Evolutionary conservation across 352 stramenopile genomes (phyloP).

Genomic region (Phytophthora foliorum): DNA sequence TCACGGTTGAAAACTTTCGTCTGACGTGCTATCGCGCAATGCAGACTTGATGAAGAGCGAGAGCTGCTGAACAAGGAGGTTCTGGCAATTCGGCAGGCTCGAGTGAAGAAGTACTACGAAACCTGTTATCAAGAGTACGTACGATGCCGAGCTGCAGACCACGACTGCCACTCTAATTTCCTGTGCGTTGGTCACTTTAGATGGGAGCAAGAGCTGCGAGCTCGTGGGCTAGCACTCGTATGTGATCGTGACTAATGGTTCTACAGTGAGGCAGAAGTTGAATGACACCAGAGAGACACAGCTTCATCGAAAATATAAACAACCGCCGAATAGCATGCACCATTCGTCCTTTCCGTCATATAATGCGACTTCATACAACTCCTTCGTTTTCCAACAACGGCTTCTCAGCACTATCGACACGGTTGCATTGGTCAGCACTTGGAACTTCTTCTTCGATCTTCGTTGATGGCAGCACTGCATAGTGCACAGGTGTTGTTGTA

Average conservation of each 20-base stretch:
- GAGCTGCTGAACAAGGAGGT: constrained; percentile 84
- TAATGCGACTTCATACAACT: constrained; percentile 6
- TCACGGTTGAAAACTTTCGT: not conserved
- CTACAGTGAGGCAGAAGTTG: not conserved
- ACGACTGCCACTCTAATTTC: not conserved
- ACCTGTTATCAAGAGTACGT: constrained; percentile 76
- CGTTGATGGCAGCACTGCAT: constrained; percentile 9
- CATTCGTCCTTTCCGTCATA: not conserved
- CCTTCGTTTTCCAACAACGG: constrained; percentile 24
- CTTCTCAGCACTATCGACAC: constrained; percentile 15
- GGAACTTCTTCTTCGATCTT: not conserved
- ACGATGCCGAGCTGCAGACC: not conserved
- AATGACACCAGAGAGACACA: not conserved
- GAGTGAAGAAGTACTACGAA: constrained; percentile 80
- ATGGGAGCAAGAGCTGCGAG: constrained; percentile 78
- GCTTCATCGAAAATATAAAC: not conserved
- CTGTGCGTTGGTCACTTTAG: constrained; percentile 20
- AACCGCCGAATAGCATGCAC: not conserved
- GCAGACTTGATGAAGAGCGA: constrained; percentile 74
- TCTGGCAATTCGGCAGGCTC: constrained; percentile 67
- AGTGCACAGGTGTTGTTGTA: constrained; percentile 2
- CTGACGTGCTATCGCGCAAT: not conserved
- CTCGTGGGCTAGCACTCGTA: constrained; percentile 75
- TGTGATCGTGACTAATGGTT: constrained; percentile 66
- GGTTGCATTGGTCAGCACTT: constrained; percentile 5